Evolutionary conservation across 257 asterid species (phyloP).

Genomic region (Ocimum tenuiflorum): DNA sequence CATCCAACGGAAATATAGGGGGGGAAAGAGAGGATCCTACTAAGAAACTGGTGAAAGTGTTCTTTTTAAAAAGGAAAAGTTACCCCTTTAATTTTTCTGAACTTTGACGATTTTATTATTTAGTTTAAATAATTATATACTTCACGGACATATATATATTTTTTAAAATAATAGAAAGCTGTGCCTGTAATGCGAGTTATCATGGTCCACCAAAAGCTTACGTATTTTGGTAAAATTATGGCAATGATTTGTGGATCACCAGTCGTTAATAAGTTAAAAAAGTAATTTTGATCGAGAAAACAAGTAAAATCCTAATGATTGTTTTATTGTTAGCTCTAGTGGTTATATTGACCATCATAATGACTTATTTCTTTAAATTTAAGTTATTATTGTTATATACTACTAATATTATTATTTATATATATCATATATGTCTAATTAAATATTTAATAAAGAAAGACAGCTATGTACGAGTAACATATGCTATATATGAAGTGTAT

Average conservation of each 20-base stretch:
- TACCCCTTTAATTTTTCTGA: slow-evolving; percentile 12
- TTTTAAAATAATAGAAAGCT: not conserved
- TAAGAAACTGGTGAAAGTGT: slow-evolving; percentile 31
- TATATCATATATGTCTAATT: too few relatives aligned
- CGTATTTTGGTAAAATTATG: not conserved
- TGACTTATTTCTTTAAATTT: not conserved
- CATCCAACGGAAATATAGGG: not conserved
- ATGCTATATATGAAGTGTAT: too few relatives aligned
- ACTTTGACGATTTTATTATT: slow-evolving; percentile 1
- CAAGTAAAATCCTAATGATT: not conserved
- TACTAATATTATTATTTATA: too few relatives aligned
- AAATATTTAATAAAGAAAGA: too few relatives aligned
- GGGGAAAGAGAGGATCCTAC: slow-evolving; percentile 15
- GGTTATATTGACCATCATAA: not conserved
- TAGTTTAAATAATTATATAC: not conserved
- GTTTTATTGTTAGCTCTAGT: slow-evolving; percentile 6
- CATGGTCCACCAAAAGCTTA: slow-evolving; percentile 30
- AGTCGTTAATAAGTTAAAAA: not conserved
- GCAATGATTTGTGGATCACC: slow-evolving; percentile 1
- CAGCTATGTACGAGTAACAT: too few relatives aligned
- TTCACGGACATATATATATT: not conserved
- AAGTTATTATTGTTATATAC: not conserved
- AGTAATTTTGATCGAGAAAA: slow-evolving; percentile 15
- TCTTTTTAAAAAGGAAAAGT: slow-evolving; percentile 24
- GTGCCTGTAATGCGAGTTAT: slow-evolving; percentile 4